Conservation (phyloP, 2,329 filamentous ascomycete species). For the Lasiodiplodia gonubiensis region DNA sequence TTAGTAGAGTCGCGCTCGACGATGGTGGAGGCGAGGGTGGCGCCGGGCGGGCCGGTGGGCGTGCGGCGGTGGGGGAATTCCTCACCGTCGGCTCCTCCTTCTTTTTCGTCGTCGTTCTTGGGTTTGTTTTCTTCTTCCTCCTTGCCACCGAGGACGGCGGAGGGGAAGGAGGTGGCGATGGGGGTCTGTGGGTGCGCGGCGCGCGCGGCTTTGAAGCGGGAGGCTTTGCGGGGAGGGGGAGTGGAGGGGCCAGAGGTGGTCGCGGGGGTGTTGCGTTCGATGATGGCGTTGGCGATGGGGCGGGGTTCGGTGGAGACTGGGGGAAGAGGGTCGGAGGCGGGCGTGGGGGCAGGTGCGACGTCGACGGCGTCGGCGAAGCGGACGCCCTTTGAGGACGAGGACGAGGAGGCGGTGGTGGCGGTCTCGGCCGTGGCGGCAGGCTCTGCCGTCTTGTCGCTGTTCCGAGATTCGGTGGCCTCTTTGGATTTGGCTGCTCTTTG, state of each 20-base stretch:
- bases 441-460: constrained; percentile 31
- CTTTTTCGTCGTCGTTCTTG: neutral
- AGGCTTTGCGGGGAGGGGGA: constrained; percentile 37
- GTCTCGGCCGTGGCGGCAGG: constrained; percentile 46
- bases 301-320: constrained; percentile 22
- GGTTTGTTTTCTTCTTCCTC: too few species aligned
- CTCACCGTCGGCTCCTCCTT: constrained; percentile 12
- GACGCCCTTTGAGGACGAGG: constrained; percentile 67
- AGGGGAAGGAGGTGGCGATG: neutral
- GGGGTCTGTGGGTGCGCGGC: constrained; percentile 28
- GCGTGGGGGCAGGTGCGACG: constrained; percentile 61
- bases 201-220: constrained; percentile 49
- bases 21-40: constrained; percentile 64
- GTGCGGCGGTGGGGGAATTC: constrained; percentile 36
- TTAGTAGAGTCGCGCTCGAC: constrained; percentile 63
- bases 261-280: constrained; percentile 38
- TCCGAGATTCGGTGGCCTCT: constrained; percentile 24
- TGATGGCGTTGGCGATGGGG: constrained; percentile 43
- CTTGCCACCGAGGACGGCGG: neutral
- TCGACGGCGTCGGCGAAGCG: constrained; percentile 79
- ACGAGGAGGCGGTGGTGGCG: neutral
- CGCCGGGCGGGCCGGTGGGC: constrained; percentile 50
- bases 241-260: constrained; percentile 26
- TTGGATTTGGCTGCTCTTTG: neutral
- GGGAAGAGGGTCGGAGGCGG: neutral